Evolutionary conservation across 371 early-diverging fungal species (phyloP).

Genomic region (Mucor plumbeus): DNA sequence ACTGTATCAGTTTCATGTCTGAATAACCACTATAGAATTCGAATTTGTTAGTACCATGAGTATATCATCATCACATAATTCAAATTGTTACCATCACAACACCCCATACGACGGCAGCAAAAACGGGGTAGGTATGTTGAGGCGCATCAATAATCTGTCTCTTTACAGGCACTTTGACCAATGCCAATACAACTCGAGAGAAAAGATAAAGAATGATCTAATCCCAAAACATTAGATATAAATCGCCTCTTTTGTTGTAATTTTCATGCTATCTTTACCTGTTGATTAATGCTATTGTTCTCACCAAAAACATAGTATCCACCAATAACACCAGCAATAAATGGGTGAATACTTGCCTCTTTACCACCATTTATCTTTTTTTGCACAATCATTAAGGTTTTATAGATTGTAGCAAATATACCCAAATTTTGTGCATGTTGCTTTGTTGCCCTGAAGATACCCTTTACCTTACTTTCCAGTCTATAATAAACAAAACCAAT

Average conservation of each 20-base stretch:
- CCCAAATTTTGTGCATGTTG: constrained; percentile 92
- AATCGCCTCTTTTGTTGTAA: background rate
- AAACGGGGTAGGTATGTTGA: constrained; percentile 83
- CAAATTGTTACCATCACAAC: constrained; percentile 76
- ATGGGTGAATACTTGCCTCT: constrained; percentile 80
- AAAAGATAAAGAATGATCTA: constrained; percentile 95
- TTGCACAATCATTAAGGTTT: constrained; percentile 82
- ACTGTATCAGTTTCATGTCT: constrained; percentile 86
- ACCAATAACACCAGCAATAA: constrained; percentile 93
- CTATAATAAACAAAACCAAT: constrained; percentile 33
- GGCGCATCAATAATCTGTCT: constrained; percentile 75
- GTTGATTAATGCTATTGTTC: constrained; percentile 94
- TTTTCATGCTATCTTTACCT: constrained; percentile 58
- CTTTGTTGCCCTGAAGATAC: constrained; percentile 88
- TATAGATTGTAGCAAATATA: constrained; percentile 92
- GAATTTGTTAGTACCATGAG: background rate
- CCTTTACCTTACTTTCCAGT: constrained; percentile 70
- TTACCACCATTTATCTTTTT: constrained; percentile 70
- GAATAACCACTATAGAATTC: constrained; percentile 69
- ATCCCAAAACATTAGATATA: background rate
- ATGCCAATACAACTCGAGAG: constrained; percentile 86
- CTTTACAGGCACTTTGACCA: constrained; percentile 84
- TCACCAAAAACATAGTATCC: constrained; percentile 95
- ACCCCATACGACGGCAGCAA: constrained; percentile 96
- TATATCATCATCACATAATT: background rate